phyloP scores from a whole-genome alignment of 352 stramenopile species.

The Pythium rishiriense region DNA sequence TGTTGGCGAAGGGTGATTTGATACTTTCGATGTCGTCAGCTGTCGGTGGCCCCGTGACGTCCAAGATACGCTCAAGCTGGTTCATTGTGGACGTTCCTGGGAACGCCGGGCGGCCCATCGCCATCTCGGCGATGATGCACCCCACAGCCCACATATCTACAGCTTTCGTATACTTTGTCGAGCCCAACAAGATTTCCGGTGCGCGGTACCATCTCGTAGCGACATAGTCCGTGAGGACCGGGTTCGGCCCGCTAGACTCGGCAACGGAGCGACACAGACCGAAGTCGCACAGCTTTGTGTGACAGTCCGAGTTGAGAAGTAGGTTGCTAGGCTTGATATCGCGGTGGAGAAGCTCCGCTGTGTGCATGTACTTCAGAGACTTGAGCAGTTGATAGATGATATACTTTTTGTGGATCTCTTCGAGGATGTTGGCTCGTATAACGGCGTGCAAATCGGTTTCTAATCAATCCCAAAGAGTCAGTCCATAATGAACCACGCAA shows the following conservation, averaged over 20 bases:
- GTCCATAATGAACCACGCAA: neutral
- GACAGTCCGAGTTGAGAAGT: conserved; percentile 94
- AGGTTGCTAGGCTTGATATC: conserved; percentile 98
- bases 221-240: conserved; percentile 95
- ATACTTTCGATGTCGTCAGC: conserved; percentile 90
- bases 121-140: conserved; percentile 95
- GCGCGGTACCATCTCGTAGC: conserved; percentile 95
- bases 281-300: conserved; percentile 97
- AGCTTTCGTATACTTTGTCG: conserved; percentile 91
- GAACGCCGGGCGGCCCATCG: conserved; percentile 91
- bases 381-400: conserved; percentile 97
- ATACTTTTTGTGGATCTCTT: conserved; percentile 97
- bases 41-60: conserved; percentile 91
- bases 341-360: conserved; percentile 92
- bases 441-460: conserved; percentile 96
- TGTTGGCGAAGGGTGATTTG: conserved; percentile 91
- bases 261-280: conserved; percentile 92
- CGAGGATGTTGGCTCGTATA: conserved; percentile 93
- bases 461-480: conserved; percentile 18
- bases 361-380: conserved; percentile 97
- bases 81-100: conserved; percentile 96
- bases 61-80: conserved; percentile 95
- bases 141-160: conserved; percentile 95
- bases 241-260: conserved; percentile 76
- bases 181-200: conserved; percentile 94